Evolutionary conservation across 2,329 filamentous ascomycete genomes (phyloP), one percentile per base, ranked within the genome.

Genomic region (Gnomoniopsis sp.): DNA sequence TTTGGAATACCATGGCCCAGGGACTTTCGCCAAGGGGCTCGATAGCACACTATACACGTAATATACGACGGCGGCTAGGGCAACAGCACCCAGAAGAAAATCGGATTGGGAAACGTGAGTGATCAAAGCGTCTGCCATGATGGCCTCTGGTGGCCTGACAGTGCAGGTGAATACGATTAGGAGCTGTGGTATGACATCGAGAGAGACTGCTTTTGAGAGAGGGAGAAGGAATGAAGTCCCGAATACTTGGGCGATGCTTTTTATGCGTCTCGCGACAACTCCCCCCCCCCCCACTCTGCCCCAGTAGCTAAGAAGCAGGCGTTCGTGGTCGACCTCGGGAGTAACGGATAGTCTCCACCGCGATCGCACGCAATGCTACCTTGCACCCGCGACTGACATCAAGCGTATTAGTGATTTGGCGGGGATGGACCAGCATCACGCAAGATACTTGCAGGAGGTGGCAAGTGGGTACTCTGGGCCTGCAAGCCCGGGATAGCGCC

Each of bases 1-100:
- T 38, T 61, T 63, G 2, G 65, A 65, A 56, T 69, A 66, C 67
- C 66, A 69, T 15, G 66, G 65, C 6, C 67, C 67, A 3, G 65
- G 67, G 1, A 68, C 2, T 12, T 60, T 58, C 3, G 55, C 33
- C 19, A 58, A 44, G 26, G 58, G 55, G 19, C 38, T 52, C 14
- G 46, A 46, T 22, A 60, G n/a, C n/a, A 22, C 30, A 15, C n/a
- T 51, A 23, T 54, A 58, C 30, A 51, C 46, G 19, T 51, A 52
- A 4, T 49, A 46, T 14, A 58, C 3, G 12, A 30, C 41, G 3
- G 55, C 55, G 30, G 26, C 4, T 30, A 58, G 22, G 15, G 46
- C 47, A 41, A 55, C 15, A 2, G 51, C 38, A 23, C 36, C 33
- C 11, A 60, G 50, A 7, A 41, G 7, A n/a, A 54, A 15, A 34